A percentile compares a stretch with the other conserved stretches of the same genome.
phyloP scores from a whole-genome alignment of 257 asterid species.

The Forsythia suspensa region DNA sequence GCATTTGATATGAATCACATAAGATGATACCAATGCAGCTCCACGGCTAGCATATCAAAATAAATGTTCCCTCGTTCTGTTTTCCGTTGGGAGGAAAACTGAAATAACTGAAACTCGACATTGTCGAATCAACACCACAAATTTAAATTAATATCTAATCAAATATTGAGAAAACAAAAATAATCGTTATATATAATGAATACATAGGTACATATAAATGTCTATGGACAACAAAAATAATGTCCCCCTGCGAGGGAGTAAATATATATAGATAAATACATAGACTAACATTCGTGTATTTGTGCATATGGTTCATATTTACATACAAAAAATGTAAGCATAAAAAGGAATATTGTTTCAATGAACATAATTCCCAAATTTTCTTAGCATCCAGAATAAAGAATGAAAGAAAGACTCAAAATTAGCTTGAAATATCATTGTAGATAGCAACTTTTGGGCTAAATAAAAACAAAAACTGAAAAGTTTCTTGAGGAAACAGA shows the following conservation, averaged over 20 bases:
- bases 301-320: not conserved
- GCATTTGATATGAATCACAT: conserved; percentile 25
- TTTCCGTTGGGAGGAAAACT: conserved; percentile 28
- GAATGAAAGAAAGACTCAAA: not conserved
- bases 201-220: not conserved
- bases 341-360: not conserved
- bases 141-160: not conserved
- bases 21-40: conserved; percentile 29
- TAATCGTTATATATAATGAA: not conserved
- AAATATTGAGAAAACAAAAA: not conserved
- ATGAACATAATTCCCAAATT: not conserved
- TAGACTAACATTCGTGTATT: not conserved
- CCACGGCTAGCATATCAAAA: conserved; percentile 30
- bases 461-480: not conserved
- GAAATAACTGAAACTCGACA: conserved; percentile 21
- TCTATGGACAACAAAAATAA: not conserved
- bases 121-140: conserved; percentile 27
- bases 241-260: too few relatives aligned
- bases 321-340: not conserved
- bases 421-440: not conserved
- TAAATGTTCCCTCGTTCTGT: conserved; percentile 21
- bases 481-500: not conserved
- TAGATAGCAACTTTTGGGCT: not conserved
- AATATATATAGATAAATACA: too few relatives aligned
- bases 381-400: too few relatives aligned